phyloP scores from a whole-genome alignment of 495 filamentous ascomycete genomes.

The Aspergillus campestris region DNA sequence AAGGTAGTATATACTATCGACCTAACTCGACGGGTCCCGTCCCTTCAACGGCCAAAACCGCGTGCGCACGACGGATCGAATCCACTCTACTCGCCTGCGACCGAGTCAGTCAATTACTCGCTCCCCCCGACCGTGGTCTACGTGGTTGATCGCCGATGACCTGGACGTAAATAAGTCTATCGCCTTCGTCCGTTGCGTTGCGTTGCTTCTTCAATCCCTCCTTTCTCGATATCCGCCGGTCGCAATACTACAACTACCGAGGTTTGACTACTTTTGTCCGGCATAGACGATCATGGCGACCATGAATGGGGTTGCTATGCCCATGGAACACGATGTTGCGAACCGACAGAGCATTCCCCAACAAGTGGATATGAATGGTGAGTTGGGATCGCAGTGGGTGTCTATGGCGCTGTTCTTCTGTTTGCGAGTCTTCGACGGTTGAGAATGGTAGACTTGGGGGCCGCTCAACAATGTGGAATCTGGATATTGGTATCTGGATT shows the following conservation, averaged over 20 bases:
- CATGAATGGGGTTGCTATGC: conserved; percentile 10
- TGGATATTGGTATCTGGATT: no score
- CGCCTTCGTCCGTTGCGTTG: not conserved
- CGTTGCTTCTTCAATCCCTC: not conserved
- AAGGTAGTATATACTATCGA: not conserved
- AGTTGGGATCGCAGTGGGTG: no score
- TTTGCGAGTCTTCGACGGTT: no score
- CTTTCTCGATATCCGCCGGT: conserved; percentile 6
- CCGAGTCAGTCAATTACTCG: no score
- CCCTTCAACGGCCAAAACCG: conserved; percentile 8
- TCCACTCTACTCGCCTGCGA: conserved; percentile 1
- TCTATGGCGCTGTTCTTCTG: no score
- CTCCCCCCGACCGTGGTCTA: no score
- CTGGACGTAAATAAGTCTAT: not conserved
- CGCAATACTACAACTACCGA: conserved; percentile 6
- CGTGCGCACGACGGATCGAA: conserved; percentile 9
- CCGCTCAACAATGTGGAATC: no score
- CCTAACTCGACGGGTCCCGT: not conserved
- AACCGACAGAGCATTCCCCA: conserved; percentile 11
- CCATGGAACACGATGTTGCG: conserved; percentile 9
- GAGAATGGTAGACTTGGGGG: no score
- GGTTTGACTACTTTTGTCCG: not conserved
- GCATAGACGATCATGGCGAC: conserved; percentile 11
- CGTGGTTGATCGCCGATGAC: no score
- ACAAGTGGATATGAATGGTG: not conserved